Evolutionary conservation across 345 rosid species (phyloP).

Genomic region (Orychophragmus violaceus): DNA sequence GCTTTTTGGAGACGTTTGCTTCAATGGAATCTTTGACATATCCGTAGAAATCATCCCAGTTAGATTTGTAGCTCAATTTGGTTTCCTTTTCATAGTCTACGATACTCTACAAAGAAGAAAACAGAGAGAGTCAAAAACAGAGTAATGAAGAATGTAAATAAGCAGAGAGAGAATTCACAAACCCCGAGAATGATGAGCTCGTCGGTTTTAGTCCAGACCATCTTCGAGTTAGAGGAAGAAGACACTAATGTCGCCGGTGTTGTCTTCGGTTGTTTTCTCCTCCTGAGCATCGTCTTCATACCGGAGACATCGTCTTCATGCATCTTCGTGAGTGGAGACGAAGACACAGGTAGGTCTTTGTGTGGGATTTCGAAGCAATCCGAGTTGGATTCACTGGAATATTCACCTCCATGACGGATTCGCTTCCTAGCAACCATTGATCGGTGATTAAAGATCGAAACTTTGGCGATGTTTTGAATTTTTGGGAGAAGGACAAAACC

Average conservation of each 20-base stretch:
- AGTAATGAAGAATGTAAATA: background rate
- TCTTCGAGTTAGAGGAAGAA: background rate
- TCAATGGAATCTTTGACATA: background rate
- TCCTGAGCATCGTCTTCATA: background rate
- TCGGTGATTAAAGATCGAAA: background rate
- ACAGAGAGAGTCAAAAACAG: background rate
- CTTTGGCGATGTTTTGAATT: too few species aligned
- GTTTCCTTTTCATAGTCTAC: background rate
- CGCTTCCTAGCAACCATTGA: background rate
- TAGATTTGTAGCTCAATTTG: background rate
- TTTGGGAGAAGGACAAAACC: background rate
- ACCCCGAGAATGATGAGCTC: conserved; percentile 18
- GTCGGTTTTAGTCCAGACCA: background rate
- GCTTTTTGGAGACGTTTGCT: background rate
- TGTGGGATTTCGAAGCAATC: background rate
- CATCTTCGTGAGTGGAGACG: background rate
- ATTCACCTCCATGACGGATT: background rate
- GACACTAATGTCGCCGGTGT: background rate
- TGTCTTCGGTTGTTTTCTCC: background rate
- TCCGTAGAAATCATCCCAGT: background rate
- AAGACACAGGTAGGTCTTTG: background rate
- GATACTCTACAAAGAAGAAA: conserved; percentile 6
- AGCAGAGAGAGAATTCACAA: background rate
- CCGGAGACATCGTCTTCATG: background rate
- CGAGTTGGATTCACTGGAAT: background rate